These are phyloP conservation scores for Sordariomycetes sp. DNA, from an alignment of 2,329 filamentous ascomycete genomes.

Conservation along the genomic window DNA sequence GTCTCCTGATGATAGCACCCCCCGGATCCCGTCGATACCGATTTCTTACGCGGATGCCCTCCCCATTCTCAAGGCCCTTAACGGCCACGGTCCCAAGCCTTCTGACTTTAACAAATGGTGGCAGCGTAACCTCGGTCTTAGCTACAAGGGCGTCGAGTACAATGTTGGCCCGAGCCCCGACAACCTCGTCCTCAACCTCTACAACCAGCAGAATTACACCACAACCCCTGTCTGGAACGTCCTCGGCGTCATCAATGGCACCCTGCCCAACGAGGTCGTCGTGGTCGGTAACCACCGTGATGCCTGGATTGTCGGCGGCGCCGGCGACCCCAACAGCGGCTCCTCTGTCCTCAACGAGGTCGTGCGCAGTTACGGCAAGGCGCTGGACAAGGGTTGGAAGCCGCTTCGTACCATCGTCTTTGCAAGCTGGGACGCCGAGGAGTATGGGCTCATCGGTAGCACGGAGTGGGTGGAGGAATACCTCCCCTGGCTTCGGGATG, in stretches of 20 bases:
- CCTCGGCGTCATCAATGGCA: conserved; percentile 85
- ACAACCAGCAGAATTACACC: conserved; percentile 72
- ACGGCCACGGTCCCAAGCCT: conserved; percentile 74
- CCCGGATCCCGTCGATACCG: conserved; percentile 81
- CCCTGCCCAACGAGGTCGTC: conserved; percentile 73
- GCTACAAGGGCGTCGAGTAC: conserved; percentile 74
- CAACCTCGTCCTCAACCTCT: conserved; percentile 57
- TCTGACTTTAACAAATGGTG: conserved; percentile 64
- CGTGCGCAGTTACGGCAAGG: conserved; percentile 62
- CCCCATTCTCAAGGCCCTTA: conserved; percentile 80
- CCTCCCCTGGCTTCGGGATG: conserved; percentile 63
- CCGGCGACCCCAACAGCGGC: conserved; percentile 73
- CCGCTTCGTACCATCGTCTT: conserved; percentile 83
- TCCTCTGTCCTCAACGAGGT: conserved; percentile 73
- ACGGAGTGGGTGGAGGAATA: conserved; percentile 94
- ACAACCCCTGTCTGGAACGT: conserved; percentile 84
- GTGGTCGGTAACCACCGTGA: conserved; percentile 89
- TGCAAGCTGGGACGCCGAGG: conserved; percentile 72
- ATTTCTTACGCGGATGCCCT: conserved; percentile 82
- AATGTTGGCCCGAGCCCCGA: conserved; percentile 76
- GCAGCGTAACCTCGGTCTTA: conserved; percentile 59
- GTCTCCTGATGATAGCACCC: conserved; percentile 58
- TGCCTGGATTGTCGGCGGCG: conserved; percentile 80
- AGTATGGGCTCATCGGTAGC: conserved; percentile 77
- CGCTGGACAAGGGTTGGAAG: conserved; percentile 47